Conservation (phyloP, 768 basidiomycete genomes). For the Amanita inopinata region DNA sequence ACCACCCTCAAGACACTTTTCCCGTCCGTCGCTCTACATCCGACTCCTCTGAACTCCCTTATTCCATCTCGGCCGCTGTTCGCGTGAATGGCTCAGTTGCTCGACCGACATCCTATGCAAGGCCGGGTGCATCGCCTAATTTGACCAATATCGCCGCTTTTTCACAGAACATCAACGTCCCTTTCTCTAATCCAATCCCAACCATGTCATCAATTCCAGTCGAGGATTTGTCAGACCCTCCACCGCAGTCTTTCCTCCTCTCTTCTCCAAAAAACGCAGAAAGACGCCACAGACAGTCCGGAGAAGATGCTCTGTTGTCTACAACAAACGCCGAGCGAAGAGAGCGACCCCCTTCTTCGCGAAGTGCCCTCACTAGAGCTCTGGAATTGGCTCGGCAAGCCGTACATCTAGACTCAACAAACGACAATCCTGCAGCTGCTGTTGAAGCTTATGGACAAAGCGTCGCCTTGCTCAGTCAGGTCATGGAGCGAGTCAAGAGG, state of each 20-base stretch:
- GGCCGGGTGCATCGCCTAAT: conserved; percentile 34
- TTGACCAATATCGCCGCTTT: conserved; percentile 53
- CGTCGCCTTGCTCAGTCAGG: conserved; percentile 79
- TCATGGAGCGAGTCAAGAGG: conserved; percentile 84
- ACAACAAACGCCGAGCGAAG: conserved; percentile 6
- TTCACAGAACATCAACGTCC: conserved; percentile 38
- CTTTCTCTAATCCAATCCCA: conserved; percentile 17
- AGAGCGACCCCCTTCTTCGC: conserved; percentile 63
- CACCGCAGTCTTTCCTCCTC: conserved; percentile 41
- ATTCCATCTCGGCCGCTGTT: conserved; percentile 17
- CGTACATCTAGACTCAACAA: conserved; percentile 78
- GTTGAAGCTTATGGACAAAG: conserved; percentile 84
- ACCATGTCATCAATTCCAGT: conserved; percentile 26
- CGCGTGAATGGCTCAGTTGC: conserved; percentile 19
- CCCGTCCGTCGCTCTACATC: conserved; percentile 14
- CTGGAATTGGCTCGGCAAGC: conserved; percentile 85
- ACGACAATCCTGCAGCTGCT: conserved; percentile 81
- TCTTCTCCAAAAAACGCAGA: conserved; percentile 23
- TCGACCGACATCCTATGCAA: conserved; percentile 28
- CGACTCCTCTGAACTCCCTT: conserved; percentile 16
- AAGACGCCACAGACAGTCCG: conserved; percentile 16
- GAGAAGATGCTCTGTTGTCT: conserved; percentile 12
- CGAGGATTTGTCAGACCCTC: conserved; percentile 48
- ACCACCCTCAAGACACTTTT: conserved; percentile 16
- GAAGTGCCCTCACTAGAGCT: conserved; percentile 77